Conservation (phyloP, 257 asterid species). For the Solanum piurae region DNA sequence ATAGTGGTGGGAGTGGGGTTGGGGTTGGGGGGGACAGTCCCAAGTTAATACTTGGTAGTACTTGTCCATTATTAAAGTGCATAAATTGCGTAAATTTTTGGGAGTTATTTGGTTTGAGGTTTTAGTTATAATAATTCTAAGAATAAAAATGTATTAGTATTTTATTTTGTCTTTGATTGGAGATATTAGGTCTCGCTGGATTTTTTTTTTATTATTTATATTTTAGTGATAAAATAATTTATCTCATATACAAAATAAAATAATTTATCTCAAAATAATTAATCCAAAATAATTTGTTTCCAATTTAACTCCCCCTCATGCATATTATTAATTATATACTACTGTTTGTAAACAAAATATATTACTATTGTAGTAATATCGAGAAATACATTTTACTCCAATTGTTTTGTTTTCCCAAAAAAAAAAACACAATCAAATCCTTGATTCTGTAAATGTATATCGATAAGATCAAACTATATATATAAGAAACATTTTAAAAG, state of each 20-base stretch:
- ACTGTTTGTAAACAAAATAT: neutral
- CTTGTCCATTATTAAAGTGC: neutral
- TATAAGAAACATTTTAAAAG: neutral
- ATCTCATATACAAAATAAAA: too few relatives aligned
- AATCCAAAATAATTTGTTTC: too few relatives aligned
- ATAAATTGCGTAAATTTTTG: neutral
- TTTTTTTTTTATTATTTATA: too few relatives aligned
- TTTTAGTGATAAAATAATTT: rapidly evolving
- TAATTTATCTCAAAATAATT: too few relatives aligned
- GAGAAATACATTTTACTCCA: neutral
- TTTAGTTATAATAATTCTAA: too few relatives aligned
- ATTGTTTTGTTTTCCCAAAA: neutral
- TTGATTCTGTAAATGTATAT: neutral
- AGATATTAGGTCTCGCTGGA: rapidly evolving
- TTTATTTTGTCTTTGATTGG: too few relatives aligned
- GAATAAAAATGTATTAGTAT: too few relatives aligned
- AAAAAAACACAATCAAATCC: neutral
- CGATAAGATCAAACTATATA: neutral
- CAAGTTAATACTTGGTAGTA: neutral
- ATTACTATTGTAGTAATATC: neutral
- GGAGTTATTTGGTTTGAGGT: too few relatives aligned
- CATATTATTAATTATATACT: neutral
- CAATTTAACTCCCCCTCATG: neutral
- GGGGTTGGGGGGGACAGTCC: too few relatives aligned
- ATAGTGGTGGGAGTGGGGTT: too few relatives aligned